Conservation (phyloP, 352 stramenopile genomes). For the Globisporangium cederbergense region DNA sequence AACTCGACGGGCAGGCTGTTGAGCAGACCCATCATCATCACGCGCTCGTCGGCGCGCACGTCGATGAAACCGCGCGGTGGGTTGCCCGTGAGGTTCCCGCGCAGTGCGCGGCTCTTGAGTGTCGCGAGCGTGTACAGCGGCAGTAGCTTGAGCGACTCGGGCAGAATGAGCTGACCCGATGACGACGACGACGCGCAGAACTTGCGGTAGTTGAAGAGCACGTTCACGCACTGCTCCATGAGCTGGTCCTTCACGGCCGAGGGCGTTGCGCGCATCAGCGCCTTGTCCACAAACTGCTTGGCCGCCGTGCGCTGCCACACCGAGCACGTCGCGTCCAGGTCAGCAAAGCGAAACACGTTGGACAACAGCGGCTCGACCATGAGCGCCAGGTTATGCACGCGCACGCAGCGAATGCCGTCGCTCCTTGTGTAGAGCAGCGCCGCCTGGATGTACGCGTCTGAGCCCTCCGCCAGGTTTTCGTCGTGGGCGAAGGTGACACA, state of each 20-base stretch:
- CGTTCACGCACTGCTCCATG: slow-evolving; percentile 83
- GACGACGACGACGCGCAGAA: slow-evolving; percentile 89
- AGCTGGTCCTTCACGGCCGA: slow-evolving; percentile 74
- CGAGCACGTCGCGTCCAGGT: slow-evolving; percentile 85
- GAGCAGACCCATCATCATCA: slow-evolving; percentile 82
- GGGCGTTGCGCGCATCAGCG: slow-evolving; percentile 75
- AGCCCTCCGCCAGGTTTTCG: slow-evolving; percentile 67
- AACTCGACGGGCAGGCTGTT: slow-evolving; percentile 81
- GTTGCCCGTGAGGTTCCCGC: slow-evolving; percentile 77
- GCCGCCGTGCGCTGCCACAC: slow-evolving; percentile 79
- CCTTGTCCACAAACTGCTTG: slow-evolving; percentile 78
- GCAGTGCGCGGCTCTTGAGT: slow-evolving; percentile 85
- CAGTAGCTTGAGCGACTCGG: slow-evolving; percentile 89
- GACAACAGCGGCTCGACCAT: slow-evolving; percentile 70
- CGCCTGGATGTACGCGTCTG: slow-evolving; percentile 83
- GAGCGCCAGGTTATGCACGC: slow-evolving; percentile 89
- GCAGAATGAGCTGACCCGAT: slow-evolving; percentile 88
- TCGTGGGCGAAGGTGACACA: slow-evolving; percentile 89
- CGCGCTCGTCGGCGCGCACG: slow-evolving; percentile 80
- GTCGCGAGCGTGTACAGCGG: slow-evolving; percentile 87
- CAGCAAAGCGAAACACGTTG: slow-evolving; percentile 87
- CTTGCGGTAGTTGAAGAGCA: slow-evolving; percentile 91
- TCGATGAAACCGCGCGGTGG: slow-evolving; percentile 81
- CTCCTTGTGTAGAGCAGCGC: slow-evolving; percentile 88
- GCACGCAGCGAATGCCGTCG: slow-evolving; percentile 84